These are phyloP conservation scores for Pholiota adiposa DNA, from an alignment of 1,284 basidiomycete species.

Conservation along the genomic window DNA sequence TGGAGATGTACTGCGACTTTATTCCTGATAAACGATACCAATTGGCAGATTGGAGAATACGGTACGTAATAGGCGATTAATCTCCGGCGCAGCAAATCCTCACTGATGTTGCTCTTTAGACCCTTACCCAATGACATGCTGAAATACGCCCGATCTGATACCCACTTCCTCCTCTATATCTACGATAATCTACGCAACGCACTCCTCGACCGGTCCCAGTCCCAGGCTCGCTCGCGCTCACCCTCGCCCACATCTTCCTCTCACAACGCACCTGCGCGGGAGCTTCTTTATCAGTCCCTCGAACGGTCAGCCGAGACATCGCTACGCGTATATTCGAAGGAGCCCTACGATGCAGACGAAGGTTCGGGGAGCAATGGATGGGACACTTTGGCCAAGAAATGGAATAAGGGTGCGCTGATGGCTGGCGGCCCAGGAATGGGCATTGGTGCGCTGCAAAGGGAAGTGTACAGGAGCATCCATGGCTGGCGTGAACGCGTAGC, in stretches of 20 bases:
- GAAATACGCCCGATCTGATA: slow-evolving; percentile 92
- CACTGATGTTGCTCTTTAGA: slow-evolving; percentile 37
- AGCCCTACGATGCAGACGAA: slow-evolving; percentile 67
- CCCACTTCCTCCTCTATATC: slow-evolving; percentile 92
- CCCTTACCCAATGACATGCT: slow-evolving; percentile 91
- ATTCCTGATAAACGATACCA: slow-evolving; percentile 97
- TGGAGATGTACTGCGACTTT: slow-evolving; percentile 92
- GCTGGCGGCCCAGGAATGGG: slow-evolving; percentile 39
- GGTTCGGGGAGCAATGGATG: slow-evolving; percentile 77
- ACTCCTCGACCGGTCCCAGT: slow-evolving; percentile 68
- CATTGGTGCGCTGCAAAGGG: slow-evolving; percentile 46
- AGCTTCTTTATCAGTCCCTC: slow-evolving; percentile 61
- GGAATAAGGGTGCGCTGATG: slow-evolving; percentile 67
- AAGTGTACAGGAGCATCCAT: slow-evolving; percentile 80
- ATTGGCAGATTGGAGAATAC: slow-evolving; percentile 95
- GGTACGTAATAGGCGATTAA: slow-evolving; percentile 45
- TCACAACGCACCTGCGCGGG: slow-evolving; percentile 27
- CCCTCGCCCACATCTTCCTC: slow-evolving; percentile 33
- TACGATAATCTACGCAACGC: slow-evolving; percentile 93
- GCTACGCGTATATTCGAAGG: slow-evolving; percentile 67
- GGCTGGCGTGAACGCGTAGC: slow-evolving; percentile 86
- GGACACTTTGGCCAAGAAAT: slow-evolving; percentile 77
- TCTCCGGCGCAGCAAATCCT: neutral
- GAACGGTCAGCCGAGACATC: slow-evolving; percentile 75
- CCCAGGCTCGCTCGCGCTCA: slow-evolving; percentile 42